Conservation (phyloP, 768 basidiomycete species). For the Dictyophora rubrovolvata region DNA sequence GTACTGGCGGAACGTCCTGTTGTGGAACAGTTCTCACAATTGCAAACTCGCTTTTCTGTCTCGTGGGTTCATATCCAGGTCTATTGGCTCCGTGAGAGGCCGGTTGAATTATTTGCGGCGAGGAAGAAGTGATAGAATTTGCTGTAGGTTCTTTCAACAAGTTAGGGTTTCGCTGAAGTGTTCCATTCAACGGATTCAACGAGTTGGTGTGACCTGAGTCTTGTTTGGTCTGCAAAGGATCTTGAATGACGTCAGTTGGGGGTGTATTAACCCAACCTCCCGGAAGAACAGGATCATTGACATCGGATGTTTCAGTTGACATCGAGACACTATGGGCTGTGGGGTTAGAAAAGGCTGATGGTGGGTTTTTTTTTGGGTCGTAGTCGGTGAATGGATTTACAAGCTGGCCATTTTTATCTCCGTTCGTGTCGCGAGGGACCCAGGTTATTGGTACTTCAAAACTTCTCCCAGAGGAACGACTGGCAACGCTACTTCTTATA, state of each 20-base stretch:
- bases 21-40: constrained; percentile 37
- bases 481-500: constrained; percentile 60
- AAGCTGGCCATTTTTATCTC: neutral
- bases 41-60: constrained; percentile 56
- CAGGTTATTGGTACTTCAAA: constrained; percentile 49
- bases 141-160: neutral
- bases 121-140: constrained; percentile 10
- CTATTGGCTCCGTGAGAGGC: constrained; percentile 10
- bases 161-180: neutral
- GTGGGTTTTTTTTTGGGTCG: neutral
- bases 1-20: constrained; percentile 12
- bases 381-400: neutral
- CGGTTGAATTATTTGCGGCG: constrained; percentile 41
- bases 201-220: neutral
- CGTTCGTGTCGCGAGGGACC: constrained; percentile 18
- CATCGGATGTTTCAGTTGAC: neutral
- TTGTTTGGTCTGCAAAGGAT: neutral
- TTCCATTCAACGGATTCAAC: neutral
- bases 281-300: constrained; percentile 8
- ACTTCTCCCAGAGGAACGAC: constrained; percentile 35
- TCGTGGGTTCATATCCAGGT: constrained; percentile 20
- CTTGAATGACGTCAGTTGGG: neutral
- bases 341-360: constrained; percentile 28
- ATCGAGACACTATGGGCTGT: neutral
- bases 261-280: constrained; percentile 20